phyloP scores from a whole-genome alignment of 805 yeast species.

The Yamadazyma insecticola region DNA sequence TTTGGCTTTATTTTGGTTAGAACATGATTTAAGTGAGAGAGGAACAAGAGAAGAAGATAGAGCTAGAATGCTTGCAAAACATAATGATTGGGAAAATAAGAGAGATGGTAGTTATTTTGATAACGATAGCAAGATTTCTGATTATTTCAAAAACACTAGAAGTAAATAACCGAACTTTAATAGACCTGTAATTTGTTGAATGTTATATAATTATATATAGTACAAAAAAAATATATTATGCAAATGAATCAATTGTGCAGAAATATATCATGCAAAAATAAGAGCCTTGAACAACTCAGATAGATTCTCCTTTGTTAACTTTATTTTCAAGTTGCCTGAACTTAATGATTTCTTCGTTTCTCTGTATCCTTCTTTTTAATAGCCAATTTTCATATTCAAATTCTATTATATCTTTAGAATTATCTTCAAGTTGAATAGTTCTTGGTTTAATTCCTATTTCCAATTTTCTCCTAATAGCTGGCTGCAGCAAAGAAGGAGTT shows the following conservation, averaged over 20 bases:
- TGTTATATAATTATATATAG: no score
- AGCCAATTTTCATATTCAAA: conserved; percentile 29
- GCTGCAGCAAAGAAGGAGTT: conserved; percentile 21
- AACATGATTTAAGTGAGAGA: conserved; percentile 45
- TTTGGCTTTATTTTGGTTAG: conserved; percentile 64
- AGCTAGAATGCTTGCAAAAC: conserved; percentile 34
- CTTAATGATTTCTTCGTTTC: conserved; percentile 18
- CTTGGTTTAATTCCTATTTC: conserved; percentile 1
- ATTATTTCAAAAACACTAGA: conserved; percentile 51
- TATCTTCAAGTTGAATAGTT: conserved; percentile 3
- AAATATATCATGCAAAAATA: no score
- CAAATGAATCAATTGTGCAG: no score
- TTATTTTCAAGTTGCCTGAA: conserved; percentile 30
- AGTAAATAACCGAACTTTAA: no score
- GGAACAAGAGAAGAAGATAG: conserved; percentile 51
- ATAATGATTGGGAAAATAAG: conserved; percentile 53
- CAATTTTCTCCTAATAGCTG: conserved; percentile 15
- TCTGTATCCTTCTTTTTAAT: conserved; percentile 17
- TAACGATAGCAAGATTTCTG: conserved; percentile 37
- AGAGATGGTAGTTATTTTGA: conserved; percentile 38
- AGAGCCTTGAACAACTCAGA: no score
- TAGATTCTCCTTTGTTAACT: conserved; percentile 7
- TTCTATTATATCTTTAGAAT: conserved; percentile 15
- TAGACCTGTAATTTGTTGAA: no score
- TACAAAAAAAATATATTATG: no score